phyloP scores from a whole-genome alignment of 73 alveolate genomes.

The Paramecium sexaurelia region DNA sequence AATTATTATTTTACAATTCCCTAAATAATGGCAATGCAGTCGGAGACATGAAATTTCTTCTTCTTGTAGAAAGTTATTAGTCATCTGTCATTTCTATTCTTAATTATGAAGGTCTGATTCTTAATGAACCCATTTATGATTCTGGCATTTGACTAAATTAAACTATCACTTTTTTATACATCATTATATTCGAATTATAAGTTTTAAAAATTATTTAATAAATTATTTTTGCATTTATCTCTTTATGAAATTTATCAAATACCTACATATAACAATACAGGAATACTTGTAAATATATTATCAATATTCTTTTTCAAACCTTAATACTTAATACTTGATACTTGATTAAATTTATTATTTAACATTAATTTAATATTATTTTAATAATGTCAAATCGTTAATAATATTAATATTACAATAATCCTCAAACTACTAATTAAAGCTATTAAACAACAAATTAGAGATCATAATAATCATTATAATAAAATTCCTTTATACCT shows the following conservation, averaged over 20 bases:
- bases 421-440: background rate
- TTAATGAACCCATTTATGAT: constrained; percentile 27
- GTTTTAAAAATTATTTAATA: background rate
- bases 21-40: constrained; percentile 44
- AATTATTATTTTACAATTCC: background rate
- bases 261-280: background rate
- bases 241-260: background rate
- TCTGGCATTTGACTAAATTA: constrained; percentile 32
- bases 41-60: constrained; percentile 48
- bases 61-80: constrained; percentile 17
- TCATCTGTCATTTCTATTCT: constrained; percentile 36
- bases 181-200: background rate
- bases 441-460: background rate
- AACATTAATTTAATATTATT: background rate
- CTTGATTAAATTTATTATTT: background rate
- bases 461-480: background rate
- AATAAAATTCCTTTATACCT: background rate
- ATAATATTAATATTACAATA: background rate
- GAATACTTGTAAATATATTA: no score
- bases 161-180: background rate
- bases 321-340: background rate
- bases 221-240: background rate
- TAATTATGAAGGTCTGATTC: constrained; percentile 53
- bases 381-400: background rate
- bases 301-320: no score